Base-by-base conservation (phyloP, 208 protist genomes). In the Crithidia acanthocephali region DNA sequence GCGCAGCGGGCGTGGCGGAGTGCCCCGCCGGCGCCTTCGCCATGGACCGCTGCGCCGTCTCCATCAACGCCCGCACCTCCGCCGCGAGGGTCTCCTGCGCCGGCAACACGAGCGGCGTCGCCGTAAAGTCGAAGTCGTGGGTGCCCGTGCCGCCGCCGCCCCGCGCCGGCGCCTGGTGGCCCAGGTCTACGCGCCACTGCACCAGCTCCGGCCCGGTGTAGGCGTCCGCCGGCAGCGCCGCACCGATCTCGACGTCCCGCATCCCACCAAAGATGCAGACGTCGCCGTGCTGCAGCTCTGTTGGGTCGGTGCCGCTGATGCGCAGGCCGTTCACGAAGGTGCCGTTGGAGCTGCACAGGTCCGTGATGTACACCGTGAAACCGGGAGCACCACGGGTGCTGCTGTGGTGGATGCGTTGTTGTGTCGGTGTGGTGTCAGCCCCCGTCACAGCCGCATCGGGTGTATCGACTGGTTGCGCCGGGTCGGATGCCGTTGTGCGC, bases 301-400 rank as follows among this genome's bases (percentile, higher is more conserved):
- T 81, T 13, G 85, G 55, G 28, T 82, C 80, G 50, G 74, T 83
- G 20, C 58, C 65, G 28, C 65, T 72, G 25, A 93, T 75, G 52
- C 91, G 91, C 27, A 72, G 37, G 35, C 79, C 76, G 70, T 96
- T 96, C 51, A 96, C 75, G 56, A 94, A 96, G n/a, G 91, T 96
- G 37, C 91, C 91, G 64, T 96, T 96, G 72, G 80, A 92, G 80
- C 91, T 96, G 61, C 88, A 89, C 56, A 93, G 59, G 67, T 96
- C 91, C 20, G 80, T 81, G 25, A 96, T 63, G 47, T 81, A 96
- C 15, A 94, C 57, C 50, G 30, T 48, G 50, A 56, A 45, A 13
- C 37, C 6, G 37, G 13, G 9, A 15, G 9, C 18, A 48, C 18
- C 44, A 48, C 9, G 35, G 35, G 35, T 40, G 35, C 35, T 40